Base-by-base conservation (phyloP, 2,329 filamentous ascomycete genomes). In the Byssochlamys sp. region DNA sequence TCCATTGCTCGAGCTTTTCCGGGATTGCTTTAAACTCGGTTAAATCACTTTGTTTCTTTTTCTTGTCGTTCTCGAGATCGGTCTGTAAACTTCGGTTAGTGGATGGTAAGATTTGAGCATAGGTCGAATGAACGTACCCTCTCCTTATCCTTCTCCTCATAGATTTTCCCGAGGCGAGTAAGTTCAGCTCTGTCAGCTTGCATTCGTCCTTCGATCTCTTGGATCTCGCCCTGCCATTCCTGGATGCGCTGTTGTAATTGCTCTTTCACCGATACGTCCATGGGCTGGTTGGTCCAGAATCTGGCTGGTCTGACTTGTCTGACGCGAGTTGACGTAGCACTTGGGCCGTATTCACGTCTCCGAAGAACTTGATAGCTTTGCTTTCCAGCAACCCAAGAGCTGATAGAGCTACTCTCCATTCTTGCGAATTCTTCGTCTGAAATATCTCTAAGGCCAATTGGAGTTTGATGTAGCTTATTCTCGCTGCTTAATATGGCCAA, bases 401-500 rank as follows among this genome's bases (percentile, higher is more conserved):
- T 78, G 55, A 96, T 79, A 12, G 80, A 75, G 53, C 78, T 81
- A 12, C 76, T 73, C 49, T 82, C 75, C 33, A 96, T 76, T n/a
- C 72, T 75, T n/a, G 87, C 78, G 65, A 86, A 90, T 63, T 90
- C 85, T 45, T 81, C 78, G 31, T 89, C 82, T 2, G 72, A 82
- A 33, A 91, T 83, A 9, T 89, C 84, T 4, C 70, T 71, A 12
- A 85, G 75, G 14, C 82, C 78, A 51, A 92, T 81, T 0, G 84
- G 90, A 4, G 86, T 86, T 27, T 78, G 76, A 65, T 95, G 84
- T 5, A 96, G 72, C 55, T 77, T 81, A 58, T 81, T 83, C 63
- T 89, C 86, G 11, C 84, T 81, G 71, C 91, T 96, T 25, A 99
- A 81, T 88, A 95, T 94, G 5, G 90, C 87, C 33, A 97, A 76